Percentiles rank a stretch among this genome's conserved stretches.
Evolutionary conservation across 2,329 filamentous ascomycete species (phyloP).

Genomic region (Aspergillus amoenus): DNA sequence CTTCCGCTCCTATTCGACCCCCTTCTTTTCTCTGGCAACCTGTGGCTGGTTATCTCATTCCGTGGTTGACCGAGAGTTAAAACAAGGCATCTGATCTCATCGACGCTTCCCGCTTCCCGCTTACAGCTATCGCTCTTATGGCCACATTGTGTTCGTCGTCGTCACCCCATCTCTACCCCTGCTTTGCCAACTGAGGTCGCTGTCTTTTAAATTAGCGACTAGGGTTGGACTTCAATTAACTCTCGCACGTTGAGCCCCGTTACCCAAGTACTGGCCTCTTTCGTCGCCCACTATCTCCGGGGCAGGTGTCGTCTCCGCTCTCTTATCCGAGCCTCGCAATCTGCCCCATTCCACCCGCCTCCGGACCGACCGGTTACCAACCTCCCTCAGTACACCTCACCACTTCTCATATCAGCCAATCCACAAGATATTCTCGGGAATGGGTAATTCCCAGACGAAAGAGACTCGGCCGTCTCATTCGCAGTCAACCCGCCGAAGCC

Average conservation of each 20-base stretch:
- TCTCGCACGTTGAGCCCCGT: constrained; percentile 1
- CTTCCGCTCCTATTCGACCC: background rate
- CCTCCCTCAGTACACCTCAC: background rate
- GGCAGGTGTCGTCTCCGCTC: constrained; percentile 18
- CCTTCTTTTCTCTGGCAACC: constrained; percentile 4
- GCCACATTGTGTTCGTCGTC: constrained; percentile 25
- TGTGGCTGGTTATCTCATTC: constrained; percentile 13
- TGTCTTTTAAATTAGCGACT: constrained; percentile 6
- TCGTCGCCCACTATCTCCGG: constrained; percentile 11
- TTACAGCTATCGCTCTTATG: constrained; percentile 27
- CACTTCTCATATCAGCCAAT: constrained; percentile 3
- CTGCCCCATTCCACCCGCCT: constrained; percentile 11
- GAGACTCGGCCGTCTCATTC: constrained; percentile 40
- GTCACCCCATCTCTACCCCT: constrained; percentile 11
- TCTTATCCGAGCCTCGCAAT: constrained; percentile 20
- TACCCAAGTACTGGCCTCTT: constrained; percentile 2
- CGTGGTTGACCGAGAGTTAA: constrained; percentile 19
- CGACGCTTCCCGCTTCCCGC: constrained; percentile 19
- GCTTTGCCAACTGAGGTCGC: constrained; percentile 10
- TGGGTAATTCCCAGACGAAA: constrained; percentile 50
- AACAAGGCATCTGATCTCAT: constrained; percentile 26
- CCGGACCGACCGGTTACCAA: background rate
- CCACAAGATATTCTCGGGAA: constrained; percentile 20
- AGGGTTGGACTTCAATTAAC: background rate
- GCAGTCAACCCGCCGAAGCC: constrained; percentile 28